Percentiles rank a stretch among this genome's conserved stretches.
These are phyloP conservation scores for Chrysochromulina parva DNA, from an alignment of 78 protist genomes.

Conservation along the genomic window DNA sequence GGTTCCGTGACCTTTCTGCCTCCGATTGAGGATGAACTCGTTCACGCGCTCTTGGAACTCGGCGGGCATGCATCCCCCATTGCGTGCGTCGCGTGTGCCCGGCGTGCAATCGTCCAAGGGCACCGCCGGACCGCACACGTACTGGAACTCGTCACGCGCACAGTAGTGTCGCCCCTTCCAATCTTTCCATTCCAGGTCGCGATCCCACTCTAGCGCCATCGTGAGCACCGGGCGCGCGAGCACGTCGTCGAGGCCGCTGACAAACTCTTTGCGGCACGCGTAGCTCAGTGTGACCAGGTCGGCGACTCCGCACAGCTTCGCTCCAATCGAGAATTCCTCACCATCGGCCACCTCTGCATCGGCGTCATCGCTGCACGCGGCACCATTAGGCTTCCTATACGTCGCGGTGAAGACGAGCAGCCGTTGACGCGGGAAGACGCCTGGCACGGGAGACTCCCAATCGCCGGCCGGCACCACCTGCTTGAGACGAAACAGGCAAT, in stretches of 20 bases:
- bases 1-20: not conserved
- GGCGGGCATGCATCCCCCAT: not conserved
- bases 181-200: not conserved
- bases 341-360: not conserved
- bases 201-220: not conserved
- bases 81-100: not conserved
- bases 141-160: not conserved
- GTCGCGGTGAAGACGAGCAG: slow-evolving; percentile 19
- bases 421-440: not conserved
- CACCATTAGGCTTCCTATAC: not conserved
- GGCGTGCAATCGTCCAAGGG: not conserved
- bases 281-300: not conserved
- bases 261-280: not conserved
- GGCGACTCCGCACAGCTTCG: not conserved
- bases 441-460: too few relatives aligned
- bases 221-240: slow-evolving; percentile 6
- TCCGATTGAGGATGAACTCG: not conserved
- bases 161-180: not conserved
- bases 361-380: not conserved
- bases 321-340: too few relatives aligned
- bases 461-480: too few relatives aligned
- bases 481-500: too few relatives aligned
- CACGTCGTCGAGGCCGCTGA: not conserved
- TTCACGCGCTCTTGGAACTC: not conserved
- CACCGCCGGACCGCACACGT: not conserved